These are phyloP conservation scores for Tylopilus felleus DNA, from an alignment of 768 basidiomycete genomes.

Conservation along the genomic window DNA sequence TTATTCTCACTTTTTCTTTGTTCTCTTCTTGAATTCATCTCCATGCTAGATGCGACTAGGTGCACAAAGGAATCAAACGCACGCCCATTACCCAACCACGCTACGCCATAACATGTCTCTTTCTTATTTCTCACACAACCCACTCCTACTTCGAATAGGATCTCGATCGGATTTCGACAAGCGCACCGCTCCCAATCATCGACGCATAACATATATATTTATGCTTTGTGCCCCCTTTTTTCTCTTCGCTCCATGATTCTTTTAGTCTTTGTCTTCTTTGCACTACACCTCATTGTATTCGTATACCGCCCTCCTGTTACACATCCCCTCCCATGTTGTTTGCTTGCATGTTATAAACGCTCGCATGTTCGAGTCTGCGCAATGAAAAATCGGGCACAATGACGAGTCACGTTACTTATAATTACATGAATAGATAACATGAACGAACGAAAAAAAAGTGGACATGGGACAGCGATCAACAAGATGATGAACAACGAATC, in stretches of 20 bases:
- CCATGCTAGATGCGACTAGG: conserved; percentile 15
- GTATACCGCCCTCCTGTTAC: conserved; percentile 6
- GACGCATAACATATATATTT: conserved; percentile 5
- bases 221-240: background rate
- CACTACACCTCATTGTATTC: conserved; percentile 14
- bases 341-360: background rate
- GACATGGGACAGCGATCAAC: conserved; percentile 10
- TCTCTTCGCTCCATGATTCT: no score
- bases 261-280: background rate
- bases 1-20: background rate
- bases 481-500: background rate
- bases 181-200: background rate
- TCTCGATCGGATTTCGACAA: background rate
- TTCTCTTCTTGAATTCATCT: conserved; percentile 12
- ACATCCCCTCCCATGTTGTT: background rate
- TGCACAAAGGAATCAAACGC: background rate
- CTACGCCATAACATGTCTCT: background rate
- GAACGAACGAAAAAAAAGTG: background rate
- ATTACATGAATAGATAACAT: conserved; percentile 32
- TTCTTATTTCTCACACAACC: background rate
- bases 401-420: background rate
- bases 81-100: background rate
- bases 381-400: background rate
- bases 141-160: background rate
- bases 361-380: background rate